phyloP scores from a whole-genome alignment of 305 asterid genomes.

The Plantago lanceolata region DNA sequence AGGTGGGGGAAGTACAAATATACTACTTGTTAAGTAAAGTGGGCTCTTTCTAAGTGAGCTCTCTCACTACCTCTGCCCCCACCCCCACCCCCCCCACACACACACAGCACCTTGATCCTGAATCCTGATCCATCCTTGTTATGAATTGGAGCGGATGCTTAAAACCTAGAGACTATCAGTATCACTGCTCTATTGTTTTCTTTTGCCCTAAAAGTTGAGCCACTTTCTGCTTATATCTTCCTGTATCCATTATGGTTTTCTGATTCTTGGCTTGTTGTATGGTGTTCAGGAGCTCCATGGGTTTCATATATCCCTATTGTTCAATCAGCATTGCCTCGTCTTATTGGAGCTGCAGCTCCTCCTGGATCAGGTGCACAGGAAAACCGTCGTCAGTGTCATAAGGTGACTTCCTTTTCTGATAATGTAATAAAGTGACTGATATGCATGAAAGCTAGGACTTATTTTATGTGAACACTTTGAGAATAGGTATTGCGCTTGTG shows the following conservation, averaged over 20 bases:
- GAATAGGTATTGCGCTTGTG: slow-evolving; percentile 77
- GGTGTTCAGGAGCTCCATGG: slow-evolving; percentile 60
- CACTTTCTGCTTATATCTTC: background rate
- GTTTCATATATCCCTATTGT: slow-evolving; percentile 78
- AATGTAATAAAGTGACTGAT: background rate
- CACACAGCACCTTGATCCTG: background rate
- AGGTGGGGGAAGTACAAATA: slow-evolving; percentile 40
- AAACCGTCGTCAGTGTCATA: slow-evolving; percentile 88
- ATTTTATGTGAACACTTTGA: slow-evolving; percentile 26
- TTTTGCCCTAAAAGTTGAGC: background rate
- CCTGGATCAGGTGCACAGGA: slow-evolving; percentile 75
- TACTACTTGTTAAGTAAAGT: background rate
- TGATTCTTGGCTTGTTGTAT: slow-evolving; percentile 16
- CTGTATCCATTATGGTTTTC: slow-evolving; percentile 18
- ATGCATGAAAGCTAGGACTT: background rate
- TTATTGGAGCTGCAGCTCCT: slow-evolving; percentile 86
- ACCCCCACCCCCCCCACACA: background rate
- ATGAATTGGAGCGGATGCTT: background rate
- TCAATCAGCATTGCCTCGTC: slow-evolving; percentile 79
- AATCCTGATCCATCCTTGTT: background rate
- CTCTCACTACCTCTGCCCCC: background rate
- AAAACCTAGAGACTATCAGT: background rate
- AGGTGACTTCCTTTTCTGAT: slow-evolving; percentile 39
- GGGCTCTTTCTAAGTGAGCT: background rate
- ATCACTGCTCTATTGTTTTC: background rate